Evolutionary conservation across 177 flowering plant genomes (phyloP), one percentile per base, ranked within the genome.

Genomic region (Vitis hybrid): DNA sequence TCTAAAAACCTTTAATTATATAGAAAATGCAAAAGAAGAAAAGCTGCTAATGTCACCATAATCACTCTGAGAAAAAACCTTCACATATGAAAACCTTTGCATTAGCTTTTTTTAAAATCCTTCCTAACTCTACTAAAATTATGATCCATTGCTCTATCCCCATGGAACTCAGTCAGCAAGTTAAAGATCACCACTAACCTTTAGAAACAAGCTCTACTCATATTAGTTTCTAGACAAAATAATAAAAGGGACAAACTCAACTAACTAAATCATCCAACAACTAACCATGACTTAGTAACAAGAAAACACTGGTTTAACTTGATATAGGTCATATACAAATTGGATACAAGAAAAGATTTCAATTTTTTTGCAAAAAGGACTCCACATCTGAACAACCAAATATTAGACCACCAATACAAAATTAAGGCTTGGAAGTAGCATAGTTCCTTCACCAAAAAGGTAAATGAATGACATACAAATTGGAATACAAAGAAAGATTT

Each of bases 381-480:
- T 39, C 45, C 7, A 39, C 45, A 39, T 39, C 45, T 39, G 45
- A 39, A 39, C 8, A 4, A 39, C 45, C 45, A 39, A 39, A 39
- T 39, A 39, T 7, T 39, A 39, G 45, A 65, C 1, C 39, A 65
- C 12, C 45, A 15, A 18, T 51, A 26, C 7, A 66, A 51, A 26
- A 12, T 53, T 10, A 57, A n/a, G 31, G 21, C 48, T 8, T 39
- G 52, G 16, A 48, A 50, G 0, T 22, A 26, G n/a, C 21, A n/a
- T 56, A 18, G 9, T 45, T 45, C 39, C 1, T 21, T 19, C 5
- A 62, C 49, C 31, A 56, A 21, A 52, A 7, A 15, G 49, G 50
- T 15, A 66, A 56, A 19, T 50, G 10, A 55, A 53, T n/a, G 7
- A 57, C 39, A 53, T 19, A 16, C 58, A 72, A 26, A 60, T 60